Evolutionary conservation across 2,329 filamentous ascomycete species (phyloP), one percentile per base, ranked within the genome.

Genomic region (Cordyceps militaris): DNA sequence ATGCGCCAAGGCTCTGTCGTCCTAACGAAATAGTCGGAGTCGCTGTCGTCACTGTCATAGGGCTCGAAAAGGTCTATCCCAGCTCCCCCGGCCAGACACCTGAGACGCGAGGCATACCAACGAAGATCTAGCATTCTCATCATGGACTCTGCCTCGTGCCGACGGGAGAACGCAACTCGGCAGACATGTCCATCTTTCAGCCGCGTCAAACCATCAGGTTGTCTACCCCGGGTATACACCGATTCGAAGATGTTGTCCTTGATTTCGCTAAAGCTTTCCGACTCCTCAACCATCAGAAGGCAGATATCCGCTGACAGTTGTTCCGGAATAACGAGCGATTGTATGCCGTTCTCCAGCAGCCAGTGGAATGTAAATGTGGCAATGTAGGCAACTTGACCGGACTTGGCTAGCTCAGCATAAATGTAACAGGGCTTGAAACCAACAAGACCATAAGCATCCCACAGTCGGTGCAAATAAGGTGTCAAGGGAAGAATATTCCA

Each of bases 101-200:
- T 7, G 7, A 44, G 42, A 16, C 42, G 42, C 14, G 42, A 44
- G 42, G 42, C 42, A 0, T 24, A 21, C 42, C 42, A 44, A 44
- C 42, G 42, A 24, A 44, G 42, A 24, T 44, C 42, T 1, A 44
- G 21, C 42, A 44, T 44, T 1, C 6, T 3, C 11, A 44, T 14
- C 42, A 44, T 44, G 13, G 0, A 3, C 21, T 44, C 42, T 44
- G 42, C 42, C 13, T 44, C 2, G 10, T 0, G 1, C 14, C 21
- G 23, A 0, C 3, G 1, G 3, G 0, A 0, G 14, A 24, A 24
- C 1, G 4, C 16, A 7, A 44, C 42, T 16, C 21, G 42, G 21
- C 42, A 44, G 21, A 44, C 42, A 5, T 44, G 42, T 44, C 42
- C 42, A 24, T 44, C 42, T 8, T 44, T 6, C 3, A 44, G 19